Percentiles rank a stretch among this genome's conserved stretches.
phyloP scores from a whole-genome alignment of 1,139 yeast species.

The Pichia sp. region DNA sequence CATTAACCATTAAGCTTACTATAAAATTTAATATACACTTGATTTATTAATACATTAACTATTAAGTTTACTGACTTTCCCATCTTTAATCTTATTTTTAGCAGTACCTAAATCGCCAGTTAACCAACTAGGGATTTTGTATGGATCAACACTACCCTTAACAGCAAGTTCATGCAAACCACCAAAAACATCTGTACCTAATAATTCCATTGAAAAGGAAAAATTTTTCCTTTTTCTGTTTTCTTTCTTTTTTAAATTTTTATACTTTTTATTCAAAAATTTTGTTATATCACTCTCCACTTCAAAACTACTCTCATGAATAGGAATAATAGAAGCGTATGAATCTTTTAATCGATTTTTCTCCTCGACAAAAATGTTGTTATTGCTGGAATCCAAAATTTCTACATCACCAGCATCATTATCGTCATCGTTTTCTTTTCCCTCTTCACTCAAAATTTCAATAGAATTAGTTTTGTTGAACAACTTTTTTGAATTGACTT shows the following conservation, averaged over 20 bases:
- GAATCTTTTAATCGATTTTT: slow-evolving; percentile 26
- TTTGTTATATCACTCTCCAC: slow-evolving; percentile 21
- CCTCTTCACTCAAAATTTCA: too few species aligned
- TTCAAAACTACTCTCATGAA: slow-evolving; percentile 44
- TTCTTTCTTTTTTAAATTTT: slow-evolving; percentile 2
- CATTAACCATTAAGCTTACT: too few species aligned
- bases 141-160: slow-evolving; percentile 45
- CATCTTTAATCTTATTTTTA: slow-evolving; percentile 4
- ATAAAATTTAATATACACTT: slow-evolving; percentile 2
- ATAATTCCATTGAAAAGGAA: slow-evolving; percentile 42
- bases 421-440: slow-evolving; percentile 10
- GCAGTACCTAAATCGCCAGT: slow-evolving; percentile 50
- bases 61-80: not conserved
- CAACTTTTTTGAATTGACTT: slow-evolving; percentile 31
- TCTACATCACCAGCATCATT: slow-evolving; percentile 23
- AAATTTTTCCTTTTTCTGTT: slow-evolving; percentile 16
- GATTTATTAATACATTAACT: not conserved
- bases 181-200: slow-evolving; percentile 74
- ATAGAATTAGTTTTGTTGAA: slow-evolving; percentile 23
- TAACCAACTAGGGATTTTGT: slow-evolving; percentile 63
- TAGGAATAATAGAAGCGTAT: slow-evolving; percentile 48
- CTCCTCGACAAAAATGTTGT: not conserved
- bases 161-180: slow-evolving; percentile 73
- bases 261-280: slow-evolving; percentile 1
- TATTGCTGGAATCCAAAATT: slow-evolving; percentile 6